phyloP scores from a whole-genome alignment of 1,284 basidiomycete species.

The Fomitopsis palustris region DNA sequence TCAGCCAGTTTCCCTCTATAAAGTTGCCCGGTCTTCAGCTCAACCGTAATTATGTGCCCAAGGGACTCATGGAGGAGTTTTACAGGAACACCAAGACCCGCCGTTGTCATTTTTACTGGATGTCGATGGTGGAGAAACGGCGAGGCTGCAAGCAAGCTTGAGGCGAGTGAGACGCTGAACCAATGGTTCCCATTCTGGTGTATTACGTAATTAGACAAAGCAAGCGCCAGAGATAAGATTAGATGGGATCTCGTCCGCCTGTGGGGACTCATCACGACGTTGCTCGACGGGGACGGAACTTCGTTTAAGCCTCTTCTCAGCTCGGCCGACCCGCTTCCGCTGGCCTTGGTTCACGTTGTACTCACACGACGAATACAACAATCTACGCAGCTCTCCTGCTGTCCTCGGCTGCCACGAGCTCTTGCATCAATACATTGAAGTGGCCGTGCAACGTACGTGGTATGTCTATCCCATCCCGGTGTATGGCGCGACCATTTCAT shows the following conservation, averaged over 20 bases:
- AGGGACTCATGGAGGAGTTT: constrained; percentile 93
- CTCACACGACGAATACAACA: background rate
- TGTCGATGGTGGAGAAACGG: background rate
- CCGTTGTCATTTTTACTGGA: constrained; percentile 26
- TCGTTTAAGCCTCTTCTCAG: background rate
- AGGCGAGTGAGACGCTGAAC: background rate
- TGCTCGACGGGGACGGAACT: background rate
- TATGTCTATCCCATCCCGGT: background rate
- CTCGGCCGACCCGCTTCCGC: background rate
- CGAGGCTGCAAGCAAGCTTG: background rate
- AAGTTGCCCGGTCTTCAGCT: constrained; percentile 95
- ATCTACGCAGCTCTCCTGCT: background rate
- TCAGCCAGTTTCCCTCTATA: constrained; percentile 98
- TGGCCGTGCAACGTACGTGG: background rate
- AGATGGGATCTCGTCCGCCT: background rate
- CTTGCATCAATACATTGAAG: no score
- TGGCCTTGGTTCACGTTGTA: background rate
- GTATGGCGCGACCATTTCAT: background rate
- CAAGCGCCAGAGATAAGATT: background rate
- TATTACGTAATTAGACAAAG: background rate
- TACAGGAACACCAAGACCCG: constrained; percentile 84
- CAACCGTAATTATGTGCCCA: constrained; percentile 96
- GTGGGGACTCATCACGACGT: background rate
- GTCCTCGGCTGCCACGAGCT: no score
- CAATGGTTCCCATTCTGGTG: background rate